These are phyloP conservation scores for Leishmania tarentolae DNA, from an alignment of 208 protist genomes.

Conservation along the genomic window DNA sequence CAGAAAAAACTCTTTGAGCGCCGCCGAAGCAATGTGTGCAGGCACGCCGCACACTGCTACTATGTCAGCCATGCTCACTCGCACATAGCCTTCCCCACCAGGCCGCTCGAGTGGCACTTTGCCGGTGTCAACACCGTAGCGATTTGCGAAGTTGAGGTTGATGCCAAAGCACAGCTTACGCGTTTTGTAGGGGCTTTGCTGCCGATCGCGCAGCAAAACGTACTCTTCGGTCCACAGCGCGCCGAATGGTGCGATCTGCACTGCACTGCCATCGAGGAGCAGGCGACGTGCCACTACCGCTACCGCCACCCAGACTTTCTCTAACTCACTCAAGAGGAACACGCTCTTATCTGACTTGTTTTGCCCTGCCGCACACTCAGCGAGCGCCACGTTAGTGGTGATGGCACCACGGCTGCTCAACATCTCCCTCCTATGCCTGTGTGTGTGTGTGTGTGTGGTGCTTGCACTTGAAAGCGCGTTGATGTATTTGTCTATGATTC, in stretches of 20 bases:
- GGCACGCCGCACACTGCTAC: conserved; percentile 67
- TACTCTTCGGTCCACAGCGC: conserved; percentile 64
- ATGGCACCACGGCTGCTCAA: conserved; percentile 77
- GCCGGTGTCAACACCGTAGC: conserved; percentile 44
- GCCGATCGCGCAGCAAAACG: conserved; percentile 42
- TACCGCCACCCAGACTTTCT: conserved; percentile 81
- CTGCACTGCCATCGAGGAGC: conserved; percentile 60
- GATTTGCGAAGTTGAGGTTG: conserved; percentile 50
- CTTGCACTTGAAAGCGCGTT: not conserved
- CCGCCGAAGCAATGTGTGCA: conserved; percentile 53
- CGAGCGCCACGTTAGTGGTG: conserved; percentile 73
- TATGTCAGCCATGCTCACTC: conserved; percentile 62
- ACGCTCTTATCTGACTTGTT: conserved; percentile 51
- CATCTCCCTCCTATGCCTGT: conserved; percentile 30
- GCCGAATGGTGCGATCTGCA: conserved; percentile 67
- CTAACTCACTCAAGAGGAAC: conserved; percentile 84
- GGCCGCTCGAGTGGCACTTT: conserved; percentile 38
- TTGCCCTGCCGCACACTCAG: conserved; percentile 82
- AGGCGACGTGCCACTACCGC: conserved; percentile 55
- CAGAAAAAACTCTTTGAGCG: conserved; percentile 83
- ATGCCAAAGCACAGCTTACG: conserved; percentile 53
- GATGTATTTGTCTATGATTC: conserved; percentile 3
- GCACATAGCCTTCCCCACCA: conserved; percentile 26
- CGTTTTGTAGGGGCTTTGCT: conserved; percentile 36
- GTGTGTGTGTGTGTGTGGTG: conserved; percentile 6